A percentile compares a stretch with the other conserved stretches of the same genome.
These are phyloP conservation scores for Beauveria rudraprayagi DNA, from an alignment of 2,329 filamentous ascomycete genomes.

Conservation along the genomic window DNA sequence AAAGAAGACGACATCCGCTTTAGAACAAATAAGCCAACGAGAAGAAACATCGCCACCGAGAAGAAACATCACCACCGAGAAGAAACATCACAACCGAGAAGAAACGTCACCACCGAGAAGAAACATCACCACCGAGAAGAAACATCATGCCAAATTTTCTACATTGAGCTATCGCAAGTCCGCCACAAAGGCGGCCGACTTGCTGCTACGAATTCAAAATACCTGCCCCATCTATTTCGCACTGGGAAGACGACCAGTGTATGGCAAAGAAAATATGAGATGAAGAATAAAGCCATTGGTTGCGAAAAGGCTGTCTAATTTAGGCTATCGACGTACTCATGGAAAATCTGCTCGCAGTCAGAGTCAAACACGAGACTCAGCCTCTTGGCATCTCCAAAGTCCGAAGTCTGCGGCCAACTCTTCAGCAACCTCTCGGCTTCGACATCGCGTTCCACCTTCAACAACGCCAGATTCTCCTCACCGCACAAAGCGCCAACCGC, in stretches of 20 bases:
- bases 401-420: neutral
- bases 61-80: too few species aligned
- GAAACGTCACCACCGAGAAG: too few species aligned
- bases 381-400: neutral
- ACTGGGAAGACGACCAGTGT: too few species aligned
- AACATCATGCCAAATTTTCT: slow-evolving; percentile 24
- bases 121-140: neutral
- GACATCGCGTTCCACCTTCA: neutral
- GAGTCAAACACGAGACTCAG: neutral
- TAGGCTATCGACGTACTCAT: neutral
- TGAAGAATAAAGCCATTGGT: too few species aligned
- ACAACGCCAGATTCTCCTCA: neutral
- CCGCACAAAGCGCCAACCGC: neutral
- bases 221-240: too few species aligned
- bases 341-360: neutral
- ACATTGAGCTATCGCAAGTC: slow-evolving; percentile 24
- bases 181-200: neutral
- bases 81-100: neutral
- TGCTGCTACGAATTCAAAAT: neutral
- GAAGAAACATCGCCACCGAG: too few species aligned
- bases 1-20: slow-evolving; percentile 21
- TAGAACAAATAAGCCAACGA: slow-evolving; percentile 21
- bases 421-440: neutral
- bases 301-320: neutral
- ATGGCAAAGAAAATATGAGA: too few species aligned